Conservation (phyloP, 2,329 filamentous ascomycete species). For the Sphaerulina musiva region DNA sequence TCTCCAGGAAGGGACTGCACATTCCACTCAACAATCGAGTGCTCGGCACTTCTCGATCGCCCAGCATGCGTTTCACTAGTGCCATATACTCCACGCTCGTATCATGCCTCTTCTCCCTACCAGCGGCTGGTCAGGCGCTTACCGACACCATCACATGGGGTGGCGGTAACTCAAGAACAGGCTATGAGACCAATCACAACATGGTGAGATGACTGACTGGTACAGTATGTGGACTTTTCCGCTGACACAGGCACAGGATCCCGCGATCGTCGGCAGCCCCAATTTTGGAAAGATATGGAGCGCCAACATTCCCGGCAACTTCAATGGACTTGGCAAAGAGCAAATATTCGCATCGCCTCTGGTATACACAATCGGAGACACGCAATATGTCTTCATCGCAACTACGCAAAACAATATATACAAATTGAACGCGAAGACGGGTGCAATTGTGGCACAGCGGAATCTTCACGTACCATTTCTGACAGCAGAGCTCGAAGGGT, state of each 20-base stretch:
- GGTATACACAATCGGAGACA: conserved; percentile 9
- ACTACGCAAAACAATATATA: conserved; percentile 13
- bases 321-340: conserved; percentile 5
- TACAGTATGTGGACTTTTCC: not conserved
- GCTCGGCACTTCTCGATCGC: too few relatives aligned
- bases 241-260: not conserved
- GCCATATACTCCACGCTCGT: not conserved
- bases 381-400: conserved; percentile 11
- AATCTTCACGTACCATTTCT: conserved; percentile 11
- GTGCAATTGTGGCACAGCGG: conserved; percentile 1
- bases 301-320: conserved; percentile 8
- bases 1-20: too few relatives aligned
- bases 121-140: not conserved
- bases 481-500: conserved; percentile 5
- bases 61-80: not conserved
- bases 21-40: too few relatives aligned
- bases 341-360: conserved; percentile 9
- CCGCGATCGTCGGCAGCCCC: not conserved
- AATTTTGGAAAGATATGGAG: conserved; percentile 10
- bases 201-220: not conserved
- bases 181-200: conserved; percentile 11
- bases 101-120: not conserved
- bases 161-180: conserved; percentile 6
- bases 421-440: conserved; percentile 12
- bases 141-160: conserved; percentile 13